Evolutionary conservation across 2,329 filamentous ascomycete genomes (phyloP).

Genomic region (Talaromyces sp.): DNA sequence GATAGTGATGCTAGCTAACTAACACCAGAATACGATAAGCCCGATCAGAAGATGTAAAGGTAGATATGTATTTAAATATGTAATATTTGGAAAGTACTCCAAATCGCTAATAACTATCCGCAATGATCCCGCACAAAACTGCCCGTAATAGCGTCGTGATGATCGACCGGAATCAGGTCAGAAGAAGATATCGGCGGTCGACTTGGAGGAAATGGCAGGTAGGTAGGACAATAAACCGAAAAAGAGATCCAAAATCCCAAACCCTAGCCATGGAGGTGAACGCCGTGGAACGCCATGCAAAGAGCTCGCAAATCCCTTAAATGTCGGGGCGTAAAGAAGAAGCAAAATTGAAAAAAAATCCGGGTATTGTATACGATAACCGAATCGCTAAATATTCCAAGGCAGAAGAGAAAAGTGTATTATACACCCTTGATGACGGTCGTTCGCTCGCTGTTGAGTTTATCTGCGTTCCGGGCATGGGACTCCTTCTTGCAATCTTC

Average conservation of each 20-base stretch:
- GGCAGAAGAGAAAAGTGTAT: slow-evolving; percentile 6
- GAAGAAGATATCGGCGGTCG: neutral
- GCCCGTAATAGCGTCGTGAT: neutral
- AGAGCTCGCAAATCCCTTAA: slow-evolving; percentile 6
- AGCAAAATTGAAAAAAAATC: neutral
- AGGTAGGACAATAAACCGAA: neutral
- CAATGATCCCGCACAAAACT: neutral
- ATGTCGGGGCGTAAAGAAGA: neutral
- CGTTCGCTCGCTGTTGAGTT: slow-evolving; percentile 87
- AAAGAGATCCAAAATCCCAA: neutral
- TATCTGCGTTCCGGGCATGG: slow-evolving; percentile 86
- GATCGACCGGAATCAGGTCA: neutral
- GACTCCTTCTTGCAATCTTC: slow-evolving; percentile 98
- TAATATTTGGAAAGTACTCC: neutral
- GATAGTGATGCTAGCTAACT: neutral
- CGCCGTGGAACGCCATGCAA: slow-evolving; percentile 15
- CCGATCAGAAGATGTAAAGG: too few relatives aligned
- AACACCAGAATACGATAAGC: neutral
- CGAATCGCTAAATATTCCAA: slow-evolving; percentile 5
- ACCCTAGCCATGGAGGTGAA: neutral
- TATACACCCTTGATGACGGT: slow-evolving; percentile 89
- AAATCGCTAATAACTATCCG: neutral
- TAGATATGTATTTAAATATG: neutral
- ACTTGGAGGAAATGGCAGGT: neutral
- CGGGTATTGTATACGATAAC: slow-evolving; percentile 1